Evolutionary conservation across 2,329 filamentous ascomycete species (phyloP), one percentile per base, ranked within the genome.

Genomic region (Ophiognomonia clavigignenti-juglandacearum): DNA sequence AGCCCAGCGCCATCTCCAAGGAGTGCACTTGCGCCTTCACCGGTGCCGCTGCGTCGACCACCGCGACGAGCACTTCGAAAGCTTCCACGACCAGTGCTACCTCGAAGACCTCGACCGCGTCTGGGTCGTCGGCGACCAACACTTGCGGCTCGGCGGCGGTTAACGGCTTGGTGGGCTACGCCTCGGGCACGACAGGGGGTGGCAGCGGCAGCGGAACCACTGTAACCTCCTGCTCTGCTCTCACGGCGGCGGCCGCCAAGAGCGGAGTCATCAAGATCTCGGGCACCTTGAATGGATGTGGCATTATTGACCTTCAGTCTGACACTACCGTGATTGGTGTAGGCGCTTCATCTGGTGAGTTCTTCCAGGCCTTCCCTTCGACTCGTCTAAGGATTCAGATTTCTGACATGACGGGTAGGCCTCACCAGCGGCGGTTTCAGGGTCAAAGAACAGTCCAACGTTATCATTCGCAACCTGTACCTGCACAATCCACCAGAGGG

Each of bases 391-490:
- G n/a, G 5, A 3, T 13, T 6, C 3, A 2, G 6, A 6, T 9
- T 18, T 14, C 39, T 43, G 14, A 50, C 5, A 16, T 18, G 23
- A 23, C 6, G 4, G 14, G 13, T 43, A 60, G 65, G 64, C 40
- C 63, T 78, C 19, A 63, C 66, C n/a, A 66, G 69, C 42, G 61
- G 72, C 45, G 71, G 71, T 7, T 61, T 80, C 39, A 70, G 67
- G 45, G 62, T 79, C 54, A 72, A 72, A 59, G 58, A 64, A 31
- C 64, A 61, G 16, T 67, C 58, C 48, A 81, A 82, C 53, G 76
- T 81, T 40, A 79, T 82, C 47, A 58, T 82, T 40, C 74, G 73
- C 39, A 81, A 82, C 63, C 59, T 82, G 31, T 73, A 73, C 53
- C 70, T 78, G 51, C 59, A 66, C 51, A 72, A 76, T 47, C 71